phyloP scores from a whole-genome alignment of 352 stramenopile species.

The Albugo candida region DNA sequence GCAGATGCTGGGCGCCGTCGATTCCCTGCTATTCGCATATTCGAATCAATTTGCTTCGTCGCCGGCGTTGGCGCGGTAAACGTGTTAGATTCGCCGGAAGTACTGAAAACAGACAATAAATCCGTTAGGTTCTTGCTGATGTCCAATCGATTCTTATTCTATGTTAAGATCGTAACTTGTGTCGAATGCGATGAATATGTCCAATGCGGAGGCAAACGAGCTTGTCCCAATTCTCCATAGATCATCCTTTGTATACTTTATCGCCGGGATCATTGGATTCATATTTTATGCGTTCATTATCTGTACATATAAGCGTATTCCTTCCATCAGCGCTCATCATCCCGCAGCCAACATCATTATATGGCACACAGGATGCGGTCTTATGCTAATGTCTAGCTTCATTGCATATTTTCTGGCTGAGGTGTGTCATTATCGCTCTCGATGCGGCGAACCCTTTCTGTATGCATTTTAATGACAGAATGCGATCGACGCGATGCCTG shows the following conservation, averaged over 20 bases:
- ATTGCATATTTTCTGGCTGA: constrained; percentile 26
- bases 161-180: background rate
- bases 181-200: constrained; percentile 1
- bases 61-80: background rate
- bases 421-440: constrained; percentile 8
- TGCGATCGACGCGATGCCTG: background rate
- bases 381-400: constrained; percentile 38
- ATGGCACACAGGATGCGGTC: constrained; percentile 48
- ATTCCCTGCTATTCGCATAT: background rate
- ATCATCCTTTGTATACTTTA: constrained; percentile 46
- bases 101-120: background rate
- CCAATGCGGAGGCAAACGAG: background rate
- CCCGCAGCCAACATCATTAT: constrained; percentile 52
- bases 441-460: background rate
- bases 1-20: no score
- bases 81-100: background rate
- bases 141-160: background rate
- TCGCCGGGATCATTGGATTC: constrained; percentile 30
- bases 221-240: constrained; percentile 6
- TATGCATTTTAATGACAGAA: background rate
- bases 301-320: constrained; percentile 45
- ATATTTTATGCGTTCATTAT: constrained; percentile 44
- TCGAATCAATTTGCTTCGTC: constrained; percentile 5
- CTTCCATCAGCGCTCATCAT: constrained; percentile 62
- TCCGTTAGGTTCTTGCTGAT: constrained; percentile 5